phyloP scores from a whole-genome alignment of 2,329 filamentous ascomycete genomes.

The Colletotrichum salicis region DNA sequence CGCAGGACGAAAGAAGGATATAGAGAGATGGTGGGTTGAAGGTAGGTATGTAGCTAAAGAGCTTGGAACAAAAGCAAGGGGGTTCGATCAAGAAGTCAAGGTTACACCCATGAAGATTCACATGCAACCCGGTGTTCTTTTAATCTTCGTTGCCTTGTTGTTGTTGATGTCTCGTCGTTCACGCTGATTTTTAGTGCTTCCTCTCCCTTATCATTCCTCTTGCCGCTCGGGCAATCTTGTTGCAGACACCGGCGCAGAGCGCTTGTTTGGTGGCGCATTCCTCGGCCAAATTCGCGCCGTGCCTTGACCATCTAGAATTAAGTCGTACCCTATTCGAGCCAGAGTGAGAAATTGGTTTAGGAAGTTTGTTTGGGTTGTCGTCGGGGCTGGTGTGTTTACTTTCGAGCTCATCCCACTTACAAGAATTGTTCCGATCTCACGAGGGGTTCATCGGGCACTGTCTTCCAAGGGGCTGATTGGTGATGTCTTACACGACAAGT shows the following conservation, averaged over 20 bases:
- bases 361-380: slow-evolving; percentile 28
- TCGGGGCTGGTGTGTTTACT: slow-evolving; percentile 22
- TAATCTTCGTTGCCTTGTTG: slow-evolving; percentile 27
- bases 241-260: slow-evolving; percentile 33
- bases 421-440: background rate
- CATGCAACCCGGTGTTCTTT: slow-evolving; percentile 27
- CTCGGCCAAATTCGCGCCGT: slow-evolving; percentile 30
- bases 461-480: background rate
- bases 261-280: slow-evolving; percentile 35
- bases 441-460: background rate
- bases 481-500: background rate
- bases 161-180: slow-evolving; percentile 34
- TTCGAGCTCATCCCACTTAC: background rate
- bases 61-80: slow-evolving; percentile 3
- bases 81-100: slow-evolving; percentile 3
- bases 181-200: background rate
- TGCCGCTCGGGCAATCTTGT: slow-evolving; percentile 35
- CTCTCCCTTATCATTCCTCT: slow-evolving; percentile 36
- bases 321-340: slow-evolving; percentile 7
- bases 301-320: slow-evolving; percentile 30
- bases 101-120: slow-evolving; percentile 13
- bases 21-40: background rate
- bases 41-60: background rate
- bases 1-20: background rate
- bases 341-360: slow-evolving; percentile 8